phyloP scores from a whole-genome alignment of 108 stramenopile genomes.

The Nitzschia sp. region DNA sequence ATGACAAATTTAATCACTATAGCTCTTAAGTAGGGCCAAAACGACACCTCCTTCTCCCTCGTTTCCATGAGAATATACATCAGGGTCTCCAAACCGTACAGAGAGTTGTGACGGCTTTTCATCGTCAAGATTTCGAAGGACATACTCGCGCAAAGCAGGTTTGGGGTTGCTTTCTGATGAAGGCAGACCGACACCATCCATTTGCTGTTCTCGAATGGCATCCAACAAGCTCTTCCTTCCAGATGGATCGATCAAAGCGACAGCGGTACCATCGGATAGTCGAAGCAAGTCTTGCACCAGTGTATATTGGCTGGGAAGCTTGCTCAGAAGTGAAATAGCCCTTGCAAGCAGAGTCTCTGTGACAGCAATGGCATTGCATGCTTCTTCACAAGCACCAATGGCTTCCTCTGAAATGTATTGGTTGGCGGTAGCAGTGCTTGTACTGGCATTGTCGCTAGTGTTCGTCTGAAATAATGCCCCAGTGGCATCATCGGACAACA shows the following conservation, averaged over 20 bases:
- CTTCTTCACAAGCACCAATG: conserved; percentile 72
- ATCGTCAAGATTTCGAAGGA: conserved; percentile 64
- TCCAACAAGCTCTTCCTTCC: conserved; percentile 53
- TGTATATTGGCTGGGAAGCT: conserved; percentile 61
- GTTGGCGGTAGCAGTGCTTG: conserved; percentile 32
- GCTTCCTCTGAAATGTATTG: conserved; percentile 55
- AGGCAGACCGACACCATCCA: neutral
- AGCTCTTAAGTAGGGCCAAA: conserved; percentile 32
- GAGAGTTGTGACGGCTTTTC: conserved; percentile 70
- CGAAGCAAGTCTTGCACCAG: conserved; percentile 64
- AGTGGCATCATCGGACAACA: conserved; percentile 62
- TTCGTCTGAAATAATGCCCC: conserved; percentile 29
- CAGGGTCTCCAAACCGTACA: conserved; percentile 58
- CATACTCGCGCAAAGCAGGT: conserved; percentile 73
- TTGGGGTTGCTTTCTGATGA: conserved; percentile 23
- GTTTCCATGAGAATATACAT: conserved; percentile 17
- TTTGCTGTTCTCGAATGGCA: conserved; percentile 50
- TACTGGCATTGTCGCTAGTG: conserved; percentile 2
- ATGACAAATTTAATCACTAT: conserved; percentile 16
- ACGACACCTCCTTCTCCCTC: conserved; percentile 33
- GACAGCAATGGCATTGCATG: conserved; percentile 68
- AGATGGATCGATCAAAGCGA: conserved; percentile 41
- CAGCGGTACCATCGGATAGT: conserved; percentile 46
- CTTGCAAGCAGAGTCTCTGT: conserved; percentile 67
- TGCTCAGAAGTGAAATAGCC: conserved; percentile 62